Base-by-base conservation (phyloP, 83 land plant species). In the Larix sibirica region DNA sequence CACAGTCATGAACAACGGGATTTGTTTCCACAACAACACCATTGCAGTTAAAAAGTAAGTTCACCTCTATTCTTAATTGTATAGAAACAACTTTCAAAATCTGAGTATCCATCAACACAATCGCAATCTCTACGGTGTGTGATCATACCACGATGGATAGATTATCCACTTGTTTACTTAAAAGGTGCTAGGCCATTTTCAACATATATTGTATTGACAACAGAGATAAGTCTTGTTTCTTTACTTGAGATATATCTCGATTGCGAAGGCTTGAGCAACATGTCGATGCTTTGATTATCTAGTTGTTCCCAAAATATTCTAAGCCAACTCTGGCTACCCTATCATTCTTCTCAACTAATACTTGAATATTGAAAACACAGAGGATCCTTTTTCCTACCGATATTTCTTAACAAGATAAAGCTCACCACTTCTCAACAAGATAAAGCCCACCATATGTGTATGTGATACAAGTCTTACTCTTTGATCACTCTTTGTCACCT, bases 1-100 rank as follows among this genome's bases (percentile, higher is more conserved):
- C 97, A 86, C 97, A 97, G 79, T 97, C 99, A 80, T 87, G 95
- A 6, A 97, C 98, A 60, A 94, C 82, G n/a, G 91, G 87, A 63
- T 87, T 89, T 26, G 85, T 94, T 83, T 90, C 87, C 58, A 95
- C 90, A 81, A 97, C 87, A 16, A 84, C 83, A 18, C 99, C 99
- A 83, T 84, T 79, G 73, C 86, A 23, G 77, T 92, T 97, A 80
- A 44, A 92, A 31, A 33, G 96, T 92, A 18, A 94, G 74, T n/a
- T n/a, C n/a, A n/a, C 94, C 94, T 17, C 92, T 91, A 89, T 97
- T 95, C 58, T 83, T 90, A 0, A 86, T 84, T 0, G 87, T 85
- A 87, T 97, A n/a, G 95, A 10, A 26, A 74, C 97, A 97, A 31
- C 61, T 87, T 20, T 62, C 75, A 26, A 88, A 86, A 63, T 87